Percentiles rank a stretch among this genome's conserved stretches.
These are phyloP conservation scores for Pholiota molesta DNA, from an alignment of 768 basidiomycete genomes.

Conservation along the genomic window DNA sequence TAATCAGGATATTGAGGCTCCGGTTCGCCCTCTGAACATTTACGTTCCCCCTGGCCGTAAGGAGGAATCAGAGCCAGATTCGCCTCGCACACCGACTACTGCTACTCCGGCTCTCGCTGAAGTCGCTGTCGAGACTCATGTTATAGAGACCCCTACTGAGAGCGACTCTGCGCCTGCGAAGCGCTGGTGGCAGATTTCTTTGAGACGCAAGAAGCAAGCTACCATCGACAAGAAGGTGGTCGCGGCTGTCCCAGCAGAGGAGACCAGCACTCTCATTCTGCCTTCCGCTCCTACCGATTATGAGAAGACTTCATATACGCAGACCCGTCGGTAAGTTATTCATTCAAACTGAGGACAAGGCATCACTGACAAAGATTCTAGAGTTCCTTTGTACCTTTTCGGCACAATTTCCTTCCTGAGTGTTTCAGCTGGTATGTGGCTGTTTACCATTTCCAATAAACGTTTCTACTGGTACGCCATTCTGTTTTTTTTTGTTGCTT, in stretches of 20 bases:
- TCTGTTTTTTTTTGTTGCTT: neutral
- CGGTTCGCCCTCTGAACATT: neutral
- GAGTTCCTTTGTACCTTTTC: constrained; percentile 25
- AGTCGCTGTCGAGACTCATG: neutral
- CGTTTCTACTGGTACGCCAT: constrained; percentile 28
- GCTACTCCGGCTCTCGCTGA: neutral
- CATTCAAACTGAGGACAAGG: constrained; percentile 12
- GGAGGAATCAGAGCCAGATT: neutral
- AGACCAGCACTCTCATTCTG: constrained; percentile 19
- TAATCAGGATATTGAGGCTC: neutral
- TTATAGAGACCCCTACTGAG: neutral
- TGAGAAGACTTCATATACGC: constrained; percentile 25
- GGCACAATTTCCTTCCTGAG: constrained; percentile 30
- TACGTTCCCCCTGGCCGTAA: constrained; percentile 5
- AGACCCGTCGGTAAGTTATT: constrained; percentile 23
- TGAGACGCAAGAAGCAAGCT: constrained; percentile 4
- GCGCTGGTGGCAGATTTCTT: neutral
- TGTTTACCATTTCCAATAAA: constrained; percentile 26
- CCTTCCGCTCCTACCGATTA: constrained; percentile 25
- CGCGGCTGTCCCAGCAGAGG: neutral
- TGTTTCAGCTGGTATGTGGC: constrained; percentile 30
- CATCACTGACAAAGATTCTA: neutral
- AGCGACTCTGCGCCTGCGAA: neutral
- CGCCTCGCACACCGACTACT: neutral
- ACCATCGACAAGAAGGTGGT: constrained; percentile 2